A percentile compares a stretch with the other conserved stretches of the same genome.
These are phyloP conservation scores for Daldinia grandis DNA, from an alignment of 495 filamentous ascomycete species.

Conservation along the genomic window DNA sequence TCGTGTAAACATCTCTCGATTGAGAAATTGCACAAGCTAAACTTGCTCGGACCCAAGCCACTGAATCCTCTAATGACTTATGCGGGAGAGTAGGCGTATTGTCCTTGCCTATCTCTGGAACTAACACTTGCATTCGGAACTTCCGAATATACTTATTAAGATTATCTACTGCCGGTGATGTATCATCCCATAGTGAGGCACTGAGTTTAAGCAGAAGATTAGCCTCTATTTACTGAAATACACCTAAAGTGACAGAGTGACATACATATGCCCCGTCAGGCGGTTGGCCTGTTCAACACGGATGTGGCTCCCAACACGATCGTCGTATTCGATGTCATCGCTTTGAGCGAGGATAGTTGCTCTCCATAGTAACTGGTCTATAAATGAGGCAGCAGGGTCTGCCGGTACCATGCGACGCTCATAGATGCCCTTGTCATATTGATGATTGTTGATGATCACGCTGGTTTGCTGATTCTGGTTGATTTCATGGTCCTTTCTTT, in stretches of 20 bases:
- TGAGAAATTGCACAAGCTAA: not conserved
- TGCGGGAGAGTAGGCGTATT: not conserved
- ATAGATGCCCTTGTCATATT: not conserved
- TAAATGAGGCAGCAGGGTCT: not conserved
- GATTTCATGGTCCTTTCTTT: not conserved
- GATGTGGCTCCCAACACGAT: not conserved
- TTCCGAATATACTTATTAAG: not conserved
- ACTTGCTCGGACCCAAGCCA: not conserved
- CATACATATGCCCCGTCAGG: not conserved
- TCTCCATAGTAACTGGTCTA: not conserved
- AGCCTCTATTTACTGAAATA: not conserved
- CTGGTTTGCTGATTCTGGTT: not conserved
- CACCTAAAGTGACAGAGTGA: not conserved
- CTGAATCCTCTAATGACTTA: not conserved
- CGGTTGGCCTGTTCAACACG: not conserved
- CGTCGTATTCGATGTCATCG: not conserved
- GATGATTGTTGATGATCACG: not conserved
- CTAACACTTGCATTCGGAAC: not conserved
- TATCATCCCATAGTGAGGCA: not conserved
- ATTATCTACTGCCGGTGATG: not conserved
- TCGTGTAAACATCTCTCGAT: not conserved
- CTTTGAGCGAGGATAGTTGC: not conserved
- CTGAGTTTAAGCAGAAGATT: not conserved
- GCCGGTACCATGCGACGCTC: not conserved
- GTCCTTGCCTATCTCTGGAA: not conserved